Conservation (phyloP, 768 basidiomycete genomes). For the Suillus tomentosus region DNA sequence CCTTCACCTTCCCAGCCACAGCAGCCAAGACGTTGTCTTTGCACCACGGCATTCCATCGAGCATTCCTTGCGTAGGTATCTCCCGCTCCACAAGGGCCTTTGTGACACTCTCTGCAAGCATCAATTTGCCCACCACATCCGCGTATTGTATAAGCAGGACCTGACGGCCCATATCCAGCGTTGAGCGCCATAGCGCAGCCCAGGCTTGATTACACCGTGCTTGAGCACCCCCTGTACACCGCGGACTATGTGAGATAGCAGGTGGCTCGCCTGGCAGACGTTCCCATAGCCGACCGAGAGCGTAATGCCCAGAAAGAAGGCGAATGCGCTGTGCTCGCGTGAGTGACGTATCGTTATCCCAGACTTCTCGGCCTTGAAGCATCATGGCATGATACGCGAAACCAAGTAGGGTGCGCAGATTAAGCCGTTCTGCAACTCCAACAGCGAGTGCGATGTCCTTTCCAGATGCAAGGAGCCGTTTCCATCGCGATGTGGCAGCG, state of each 20-base stretch:
- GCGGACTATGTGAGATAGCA: slow-evolving; percentile 40
- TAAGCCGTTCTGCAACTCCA: slow-evolving; percentile 48
- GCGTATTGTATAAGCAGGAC: slow-evolving; percentile 43
- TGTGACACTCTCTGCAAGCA: slow-evolving; percentile 49
- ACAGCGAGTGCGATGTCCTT: slow-evolving; percentile 48
- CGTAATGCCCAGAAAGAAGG: slow-evolving; percentile 54
- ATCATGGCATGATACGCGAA: slow-evolving; percentile 55
- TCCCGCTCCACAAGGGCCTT: slow-evolving; percentile 47
- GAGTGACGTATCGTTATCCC: slow-evolving; percentile 49
- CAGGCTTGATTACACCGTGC: slow-evolving; percentile 48
- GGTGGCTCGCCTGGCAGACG: slow-evolving; percentile 46
- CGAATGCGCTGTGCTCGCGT: slow-evolving; percentile 52
- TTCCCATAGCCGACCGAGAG: slow-evolving; percentile 47
- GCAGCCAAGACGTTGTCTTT: slow-evolving; percentile 45
- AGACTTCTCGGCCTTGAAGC: slow-evolving; percentile 49
- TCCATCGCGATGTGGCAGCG: slow-evolving; percentile 46
- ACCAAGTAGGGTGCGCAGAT: slow-evolving; percentile 47
- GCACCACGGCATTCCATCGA: slow-evolving; percentile 48
- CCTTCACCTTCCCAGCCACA: slow-evolving; percentile 45
- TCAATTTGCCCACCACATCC: slow-evolving; percentile 47
- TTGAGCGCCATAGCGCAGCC: slow-evolving; percentile 46
- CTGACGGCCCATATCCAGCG: slow-evolving; percentile 40
- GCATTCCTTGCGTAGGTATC: slow-evolving; percentile 40
- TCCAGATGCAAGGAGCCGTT: slow-evolving; percentile 46
- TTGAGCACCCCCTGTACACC: slow-evolving; percentile 41